These are phyloP conservation scores for Mucor mucedo DNA, from an alignment of 371 early-diverging fungal genomes.

Conservation along the genomic window DNA sequence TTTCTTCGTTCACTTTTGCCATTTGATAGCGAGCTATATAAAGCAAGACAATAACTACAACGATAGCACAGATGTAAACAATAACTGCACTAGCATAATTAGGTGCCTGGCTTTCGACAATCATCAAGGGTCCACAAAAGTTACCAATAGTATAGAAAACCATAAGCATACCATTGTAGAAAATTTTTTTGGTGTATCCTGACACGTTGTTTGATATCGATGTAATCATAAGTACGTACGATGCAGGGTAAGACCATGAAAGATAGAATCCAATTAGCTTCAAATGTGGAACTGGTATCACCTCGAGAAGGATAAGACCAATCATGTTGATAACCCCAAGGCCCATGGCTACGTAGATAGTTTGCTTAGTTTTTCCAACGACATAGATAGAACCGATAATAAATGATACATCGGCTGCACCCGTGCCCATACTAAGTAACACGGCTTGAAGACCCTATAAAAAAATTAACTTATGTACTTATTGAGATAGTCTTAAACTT, in stretches of 20 bases:
- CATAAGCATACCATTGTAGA: conserved; percentile 38
- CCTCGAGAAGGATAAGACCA: conserved; percentile 37
- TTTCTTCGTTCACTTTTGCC: conserved; percentile 27
- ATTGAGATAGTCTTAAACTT: conserved; percentile 8
- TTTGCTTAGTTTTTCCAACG: conserved; percentile 25
- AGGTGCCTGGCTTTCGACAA: conserved; percentile 14
- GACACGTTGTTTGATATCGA: conserved; percentile 32
- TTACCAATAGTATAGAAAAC: conserved; percentile 39
- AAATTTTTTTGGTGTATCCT: conserved; percentile 48
- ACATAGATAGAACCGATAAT: conserved; percentile 28
- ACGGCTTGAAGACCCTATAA: conserved; percentile 35
- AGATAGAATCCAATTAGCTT: conserved; percentile 42
- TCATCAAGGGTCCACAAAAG: conserved; percentile 42
- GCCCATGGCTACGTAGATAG: conserved; percentile 29
- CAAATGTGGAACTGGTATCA: conserved; percentile 32
- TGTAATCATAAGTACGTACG: conserved; percentile 36
- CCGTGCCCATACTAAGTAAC: conserved; percentile 35
- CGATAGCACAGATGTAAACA: conserved; percentile 31
- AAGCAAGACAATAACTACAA: conserved; percentile 25
- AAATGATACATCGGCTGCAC: conserved; percentile 36
- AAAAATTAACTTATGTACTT: neutral
- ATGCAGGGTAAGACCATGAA: conserved; percentile 30
- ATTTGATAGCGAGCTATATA: conserved; percentile 32
- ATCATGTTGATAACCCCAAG: conserved; percentile 35
- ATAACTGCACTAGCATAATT: conserved; percentile 30